These are phyloP conservation scores for Sphaerulina populicola DNA, from an alignment of 2,329 filamentous ascomycete genomes.

Conservation along the genomic window DNA sequence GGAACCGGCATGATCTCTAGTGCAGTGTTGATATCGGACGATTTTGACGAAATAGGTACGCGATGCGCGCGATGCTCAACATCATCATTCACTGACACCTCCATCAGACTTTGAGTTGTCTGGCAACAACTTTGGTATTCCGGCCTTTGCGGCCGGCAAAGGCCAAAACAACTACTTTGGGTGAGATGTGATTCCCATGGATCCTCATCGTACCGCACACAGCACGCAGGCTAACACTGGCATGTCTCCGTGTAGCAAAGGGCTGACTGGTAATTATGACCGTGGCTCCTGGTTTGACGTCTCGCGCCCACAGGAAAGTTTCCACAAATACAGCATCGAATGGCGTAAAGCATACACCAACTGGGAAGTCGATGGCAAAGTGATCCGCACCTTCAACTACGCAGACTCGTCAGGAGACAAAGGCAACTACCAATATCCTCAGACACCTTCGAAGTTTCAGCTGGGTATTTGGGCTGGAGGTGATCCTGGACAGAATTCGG, in stretches of 20 bases:
- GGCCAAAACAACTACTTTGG: constrained; percentile 49
- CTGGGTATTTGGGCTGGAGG: constrained; percentile 15
- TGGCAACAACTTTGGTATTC: constrained; percentile 23
- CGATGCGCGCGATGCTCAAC: too few relatives aligned
- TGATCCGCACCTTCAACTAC: constrained; percentile 39
- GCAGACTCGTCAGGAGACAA: constrained; percentile 6
- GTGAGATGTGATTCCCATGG: too few relatives aligned
- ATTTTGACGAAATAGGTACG: constrained; percentile 43
- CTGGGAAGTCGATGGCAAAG: constrained; percentile 53
- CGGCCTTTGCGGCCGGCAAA: constrained; percentile 11
- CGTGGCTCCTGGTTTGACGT: constrained; percentile 31
- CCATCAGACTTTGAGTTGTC: constrained; percentile 41
- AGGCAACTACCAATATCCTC: constrained; percentile 17
- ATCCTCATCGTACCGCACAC: too few relatives aligned
- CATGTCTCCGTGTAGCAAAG: constrained; percentile 32
- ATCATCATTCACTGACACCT: too few relatives aligned
- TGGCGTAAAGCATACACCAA: constrained; percentile 59
- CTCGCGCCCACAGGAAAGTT: constrained; percentile 39
- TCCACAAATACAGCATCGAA: constrained; percentile 58
- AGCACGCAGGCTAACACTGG: too few relatives aligned
- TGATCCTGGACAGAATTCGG: constrained; percentile 4
- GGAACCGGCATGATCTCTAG: constrained; percentile 14
- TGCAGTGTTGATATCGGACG: constrained; percentile 20
- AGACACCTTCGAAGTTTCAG: constrained; percentile 19
- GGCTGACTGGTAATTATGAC: constrained; percentile 46